Evolutionary conservation across 208 protist genomes (phyloP), one percentile per base, ranked within the genome.

Genomic region (Lotmaria passim): DNA sequence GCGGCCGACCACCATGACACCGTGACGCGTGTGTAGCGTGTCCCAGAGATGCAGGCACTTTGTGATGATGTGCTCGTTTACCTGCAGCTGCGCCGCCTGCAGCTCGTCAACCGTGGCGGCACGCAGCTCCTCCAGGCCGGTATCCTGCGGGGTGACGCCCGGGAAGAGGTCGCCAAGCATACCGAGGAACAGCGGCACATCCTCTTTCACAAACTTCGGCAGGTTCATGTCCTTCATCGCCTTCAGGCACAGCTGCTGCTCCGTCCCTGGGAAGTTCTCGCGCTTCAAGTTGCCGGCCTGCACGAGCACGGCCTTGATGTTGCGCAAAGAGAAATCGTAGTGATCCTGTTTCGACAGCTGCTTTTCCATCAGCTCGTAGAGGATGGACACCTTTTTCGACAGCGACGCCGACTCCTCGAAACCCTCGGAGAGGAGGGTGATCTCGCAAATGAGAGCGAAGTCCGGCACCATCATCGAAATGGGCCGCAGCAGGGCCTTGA

Each of bases 401-500:
- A 99, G 82, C 39, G 82, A 65, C 75, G 98, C 88, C 11, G 97
- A 97, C 63, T 96, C 95, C 59, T 89, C 87, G 79, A 99, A 99
- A 50, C 98, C 98, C 67, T 99, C 88, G 10, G 98, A 98, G 30
- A 98, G 96, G 12, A 99, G 90, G 79, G 93, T 99, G 71, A 99
- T 99, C 67, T 99, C 96, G 73, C 97, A 98, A 83, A 99, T 99
- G 15, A 99, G 80, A 7, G 89, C 77, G 55, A 97, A 98, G 83
- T 99, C 98, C 8, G 98, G 98, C 66, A 97, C 93, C 94, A 99
- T 99, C 98, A 99, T 99, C 12, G 98, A 96, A 31, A 99, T 97
- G 39, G 98, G 98, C n/a, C 98, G 90, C 55, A 99, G 91, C 39
- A 99, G 80, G 11, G 95, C 94, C 80, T 99, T 99, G 21, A 99